A percentile compares a stretch with the other conserved stretches of the same genome.
These are phyloP conservation scores for Neodidymelliopsis sp. DNA, from an alignment of 2,329 filamentous ascomycete species.

Conservation along the genomic window DNA sequence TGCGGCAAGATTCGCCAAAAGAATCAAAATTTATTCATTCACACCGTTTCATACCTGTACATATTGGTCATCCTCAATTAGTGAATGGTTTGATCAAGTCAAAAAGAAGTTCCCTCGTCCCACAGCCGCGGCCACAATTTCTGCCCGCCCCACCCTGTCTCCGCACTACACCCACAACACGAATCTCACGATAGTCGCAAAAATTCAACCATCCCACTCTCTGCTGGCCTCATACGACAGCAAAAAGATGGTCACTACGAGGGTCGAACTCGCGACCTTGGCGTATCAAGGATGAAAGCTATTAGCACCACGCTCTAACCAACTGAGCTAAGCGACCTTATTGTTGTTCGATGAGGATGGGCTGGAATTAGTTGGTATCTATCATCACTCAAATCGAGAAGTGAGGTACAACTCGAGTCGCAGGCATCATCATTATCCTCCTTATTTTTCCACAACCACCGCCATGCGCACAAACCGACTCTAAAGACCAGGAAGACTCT, in stretches of 20 bases:
- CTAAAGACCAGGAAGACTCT: slow-evolving; percentile 33
- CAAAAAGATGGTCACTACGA: slow-evolving; percentile 23
- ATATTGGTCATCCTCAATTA: too few species aligned
- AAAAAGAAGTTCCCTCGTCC: neutral
- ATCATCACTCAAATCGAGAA: too few species aligned
- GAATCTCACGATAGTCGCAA: neutral
- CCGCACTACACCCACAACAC: neutral
- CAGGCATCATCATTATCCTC: neutral
- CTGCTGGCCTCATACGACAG: neutral
- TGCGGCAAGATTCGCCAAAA: slow-evolving; percentile 17
- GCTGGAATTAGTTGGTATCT: fast-evolving
- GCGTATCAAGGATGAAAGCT: slow-evolving; percentile 19
- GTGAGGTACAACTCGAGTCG: too few species aligned
- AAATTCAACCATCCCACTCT: neutral
- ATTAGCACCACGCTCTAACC: slow-evolving; percentile 27
- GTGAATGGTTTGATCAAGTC: too few species aligned
- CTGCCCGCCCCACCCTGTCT: neutral
- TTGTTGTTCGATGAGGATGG: slow-evolving; percentile 2
- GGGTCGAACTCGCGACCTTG: slow-evolving; percentile 26
- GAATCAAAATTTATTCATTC: slow-evolving; percentile 13
- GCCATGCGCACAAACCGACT: neutral
- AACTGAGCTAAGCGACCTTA: slow-evolving; percentile 25
- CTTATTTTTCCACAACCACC: neutral
- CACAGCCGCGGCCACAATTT: neutral
- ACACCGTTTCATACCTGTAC: too few species aligned